Evolutionary conservation across 1,284 basidiomycete genomes (phyloP).

Genomic region (Inonotus hispidus): DNA sequence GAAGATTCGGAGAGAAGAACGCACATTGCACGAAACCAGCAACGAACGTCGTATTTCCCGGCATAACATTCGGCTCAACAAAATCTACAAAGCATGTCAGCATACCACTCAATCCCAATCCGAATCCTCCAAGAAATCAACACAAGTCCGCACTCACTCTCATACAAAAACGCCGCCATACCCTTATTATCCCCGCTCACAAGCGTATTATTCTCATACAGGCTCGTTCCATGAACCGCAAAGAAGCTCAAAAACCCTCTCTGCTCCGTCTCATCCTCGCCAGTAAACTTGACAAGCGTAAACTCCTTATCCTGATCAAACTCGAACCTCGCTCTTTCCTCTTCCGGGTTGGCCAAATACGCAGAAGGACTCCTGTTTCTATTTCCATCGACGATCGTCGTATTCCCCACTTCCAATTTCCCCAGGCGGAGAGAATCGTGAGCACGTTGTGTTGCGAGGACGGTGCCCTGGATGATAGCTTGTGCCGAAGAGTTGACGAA

Average conservation of each 20-base stretch:
- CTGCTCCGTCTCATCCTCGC: constrained; percentile 48
- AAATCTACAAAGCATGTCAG: constrained; percentile 36
- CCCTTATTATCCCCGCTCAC: constrained; percentile 78
- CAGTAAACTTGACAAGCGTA: constrained; percentile 54
- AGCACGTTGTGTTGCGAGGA: constrained; percentile 63
- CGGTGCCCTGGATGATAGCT: constrained; percentile 66
- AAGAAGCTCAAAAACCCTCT: constrained; percentile 73
- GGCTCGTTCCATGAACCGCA: constrained; percentile 75
- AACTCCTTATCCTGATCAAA: constrained; percentile 71
- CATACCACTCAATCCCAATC: not conserved
- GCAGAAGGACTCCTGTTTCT: constrained; percentile 71
- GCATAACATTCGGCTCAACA: constrained; percentile 57
- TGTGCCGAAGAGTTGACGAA: constrained; percentile 65
- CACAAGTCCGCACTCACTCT: constrained; percentile 38
- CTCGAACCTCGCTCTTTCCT: constrained; percentile 59
- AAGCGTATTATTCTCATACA: constrained; percentile 77
- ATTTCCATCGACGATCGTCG: constrained; percentile 61
- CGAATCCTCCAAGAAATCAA: not conserved
- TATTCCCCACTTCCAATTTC: constrained; percentile 59
- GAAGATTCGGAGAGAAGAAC: constrained; percentile 18
- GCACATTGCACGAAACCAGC: constrained; percentile 73
- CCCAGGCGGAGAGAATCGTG: constrained; percentile 60
- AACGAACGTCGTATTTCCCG: constrained; percentile 65
- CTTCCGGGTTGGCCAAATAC: constrained; percentile 66
- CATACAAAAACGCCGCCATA: constrained; percentile 75